phyloP scores from a whole-genome alignment of 768 basidiomycete species.

The Lactarius sanguifluus region DNA sequence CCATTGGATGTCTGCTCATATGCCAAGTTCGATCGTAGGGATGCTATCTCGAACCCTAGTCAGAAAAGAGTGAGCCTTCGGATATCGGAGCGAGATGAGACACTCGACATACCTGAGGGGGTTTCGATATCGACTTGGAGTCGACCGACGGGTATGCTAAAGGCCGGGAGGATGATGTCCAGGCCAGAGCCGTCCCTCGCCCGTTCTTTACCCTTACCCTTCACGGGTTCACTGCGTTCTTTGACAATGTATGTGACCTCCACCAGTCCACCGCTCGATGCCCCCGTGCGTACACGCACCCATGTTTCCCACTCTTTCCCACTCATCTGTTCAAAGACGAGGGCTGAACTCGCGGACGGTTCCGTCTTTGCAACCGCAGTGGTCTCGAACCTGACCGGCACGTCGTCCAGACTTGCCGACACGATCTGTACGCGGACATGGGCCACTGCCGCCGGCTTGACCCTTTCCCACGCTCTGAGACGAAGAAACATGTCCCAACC shows the following conservation, averaged over 20 bases:
- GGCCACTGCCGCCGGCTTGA: conserved; percentile 25
- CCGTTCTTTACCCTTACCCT: conserved; percentile 40
- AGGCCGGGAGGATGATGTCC: conserved; percentile 66
- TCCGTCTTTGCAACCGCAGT: conserved; percentile 42
- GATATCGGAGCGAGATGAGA: not conserved
- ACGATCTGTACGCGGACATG: conserved; percentile 55
- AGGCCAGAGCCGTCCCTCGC: conserved; percentile 35
- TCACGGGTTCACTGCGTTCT: conserved; percentile 29
- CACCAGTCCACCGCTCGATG: conserved; percentile 52
- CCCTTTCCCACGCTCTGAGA: conserved; percentile 30
- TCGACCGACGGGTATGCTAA: conserved; percentile 64
- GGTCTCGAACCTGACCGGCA: conserved; percentile 61
- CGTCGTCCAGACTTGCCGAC: conserved; percentile 61
- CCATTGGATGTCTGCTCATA: conserved; percentile 45
- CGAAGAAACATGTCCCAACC: conserved; percentile 49
- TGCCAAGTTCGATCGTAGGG: conserved; percentile 55
- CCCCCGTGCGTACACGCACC: conserved; percentile 59
- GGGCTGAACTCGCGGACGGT: conserved; percentile 36
- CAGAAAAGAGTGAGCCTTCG: conserved; percentile 1
- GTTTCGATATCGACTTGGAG: conserved; percentile 61
- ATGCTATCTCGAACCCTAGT: conserved; percentile 44
- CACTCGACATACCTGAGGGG: conserved; percentile 47
- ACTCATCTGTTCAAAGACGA: conserved; percentile 53
- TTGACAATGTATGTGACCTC: conserved; percentile 65
- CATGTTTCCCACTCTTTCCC: conserved; percentile 63